phyloP scores from a whole-genome alignment of 805 yeast species.

The Metschnikowia rubicola region DNA sequence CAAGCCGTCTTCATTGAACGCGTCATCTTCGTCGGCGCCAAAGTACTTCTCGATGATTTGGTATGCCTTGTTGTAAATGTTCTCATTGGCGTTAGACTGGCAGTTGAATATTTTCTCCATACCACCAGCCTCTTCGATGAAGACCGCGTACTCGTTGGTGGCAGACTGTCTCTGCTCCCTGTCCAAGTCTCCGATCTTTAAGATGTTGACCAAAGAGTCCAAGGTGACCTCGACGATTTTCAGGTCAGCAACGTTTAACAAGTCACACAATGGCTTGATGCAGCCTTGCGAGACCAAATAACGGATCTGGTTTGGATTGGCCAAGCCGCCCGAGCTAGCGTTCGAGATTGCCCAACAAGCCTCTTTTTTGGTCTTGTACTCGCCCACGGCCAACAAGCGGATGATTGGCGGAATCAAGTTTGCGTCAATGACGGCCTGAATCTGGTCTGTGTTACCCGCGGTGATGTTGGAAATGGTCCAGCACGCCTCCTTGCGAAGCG shows the following conservation, averaged over 20 bases:
- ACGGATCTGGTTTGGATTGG: constrained; percentile 88
- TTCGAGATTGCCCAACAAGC: constrained; percentile 99
- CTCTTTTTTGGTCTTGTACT: constrained; percentile 94
- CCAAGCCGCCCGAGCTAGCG: constrained; percentile 93
- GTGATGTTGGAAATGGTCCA: constrained; percentile 98
- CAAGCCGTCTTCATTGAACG: constrained; percentile 61
- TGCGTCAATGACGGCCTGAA: constrained; percentile 93
- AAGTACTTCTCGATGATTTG: constrained; percentile 88
- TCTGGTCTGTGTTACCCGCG: constrained; percentile 93
- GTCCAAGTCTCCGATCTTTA: constrained; percentile 92
- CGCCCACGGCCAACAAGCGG: constrained; percentile 74
- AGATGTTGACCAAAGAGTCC: constrained; percentile 90
- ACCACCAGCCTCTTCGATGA: constrained; percentile 97
- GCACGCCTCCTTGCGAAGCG: constrained; percentile 94
- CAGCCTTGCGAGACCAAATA: constrained; percentile 94
- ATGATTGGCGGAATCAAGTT: constrained; percentile 90
- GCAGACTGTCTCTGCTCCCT: constrained; percentile 68
- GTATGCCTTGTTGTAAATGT: constrained; percentile 88
- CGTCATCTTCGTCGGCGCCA: constrained; percentile 76
- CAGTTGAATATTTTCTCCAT: constrained; percentile 93
- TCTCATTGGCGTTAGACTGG: constrained; percentile 88
- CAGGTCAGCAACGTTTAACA: constrained; percentile 82
- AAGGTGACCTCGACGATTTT: constrained; percentile 91
- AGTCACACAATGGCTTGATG: constrained; percentile 94
- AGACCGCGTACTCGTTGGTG: constrained; percentile 83